Conservation (phyloP, 2,329 filamentous ascomycete species). For the Colletotrichum viniferum region DNA sequence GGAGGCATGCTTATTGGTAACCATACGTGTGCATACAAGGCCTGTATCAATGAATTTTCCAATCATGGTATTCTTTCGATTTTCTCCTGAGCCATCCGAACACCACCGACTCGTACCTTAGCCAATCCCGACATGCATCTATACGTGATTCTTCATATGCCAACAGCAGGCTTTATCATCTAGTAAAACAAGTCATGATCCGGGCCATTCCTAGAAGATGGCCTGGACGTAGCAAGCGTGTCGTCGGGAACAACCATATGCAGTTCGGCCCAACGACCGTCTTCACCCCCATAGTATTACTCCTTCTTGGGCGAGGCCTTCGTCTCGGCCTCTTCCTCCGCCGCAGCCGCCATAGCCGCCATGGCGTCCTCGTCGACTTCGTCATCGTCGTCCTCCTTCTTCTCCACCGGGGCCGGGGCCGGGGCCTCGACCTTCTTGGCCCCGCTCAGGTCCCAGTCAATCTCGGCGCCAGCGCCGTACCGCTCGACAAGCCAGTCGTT, state of each 20-base stretch:
- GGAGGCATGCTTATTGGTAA: no score
- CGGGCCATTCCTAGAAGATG: background rate
- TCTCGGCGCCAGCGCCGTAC: slow-evolving; percentile 80
- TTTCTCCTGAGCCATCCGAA: background rate
- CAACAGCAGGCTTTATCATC: background rate
- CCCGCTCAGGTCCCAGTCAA: slow-evolving; percentile 77
- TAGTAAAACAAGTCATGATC: slow-evolving; percentile 3
- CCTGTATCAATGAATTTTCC: background rate
- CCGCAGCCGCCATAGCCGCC: background rate
- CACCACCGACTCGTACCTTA: background rate
- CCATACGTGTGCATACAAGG: background rate
- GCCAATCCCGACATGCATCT: background rate
- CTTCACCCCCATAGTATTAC: background rate
- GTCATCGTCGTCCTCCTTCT: background rate
- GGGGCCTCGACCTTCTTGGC: slow-evolving; percentile 13
- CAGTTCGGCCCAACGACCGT: background rate
- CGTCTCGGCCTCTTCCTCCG: slow-evolving; percentile 19
- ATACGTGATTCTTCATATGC: background rate
- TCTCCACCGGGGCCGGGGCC: slow-evolving; percentile 7
- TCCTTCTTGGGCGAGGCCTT: slow-evolving; percentile 23
- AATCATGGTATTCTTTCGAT: background rate
- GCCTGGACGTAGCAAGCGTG: background rate
- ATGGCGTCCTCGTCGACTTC: slow-evolving; percentile 7
- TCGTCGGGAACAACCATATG: background rate
- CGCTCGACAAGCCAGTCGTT: slow-evolving; percentile 83